phyloP scores from a whole-genome alignment of 2,329 filamentous ascomycete genomes.

The Neonectria ditissima region DNA sequence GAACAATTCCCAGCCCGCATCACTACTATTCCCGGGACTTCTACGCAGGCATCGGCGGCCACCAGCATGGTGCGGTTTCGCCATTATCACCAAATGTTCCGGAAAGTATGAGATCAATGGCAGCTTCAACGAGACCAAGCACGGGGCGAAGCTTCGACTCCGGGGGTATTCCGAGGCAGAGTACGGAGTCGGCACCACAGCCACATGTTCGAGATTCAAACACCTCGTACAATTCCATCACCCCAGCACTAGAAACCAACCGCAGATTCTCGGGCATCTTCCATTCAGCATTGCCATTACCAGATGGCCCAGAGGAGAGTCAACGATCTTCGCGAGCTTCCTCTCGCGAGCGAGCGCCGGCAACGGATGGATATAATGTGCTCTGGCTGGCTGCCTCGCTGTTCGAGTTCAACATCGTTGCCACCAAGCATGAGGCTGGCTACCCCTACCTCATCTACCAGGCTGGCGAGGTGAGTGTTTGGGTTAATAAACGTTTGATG shows the following conservation, averaged over 20 bases:
- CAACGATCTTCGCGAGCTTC: conserved; percentile 68
- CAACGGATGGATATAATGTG: conserved; percentile 73
- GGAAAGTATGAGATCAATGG: conserved; percentile 61
- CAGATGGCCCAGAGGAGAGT: conserved; percentile 71
- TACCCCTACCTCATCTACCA: conserved; percentile 97
- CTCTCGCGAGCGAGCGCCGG: conserved; percentile 67
- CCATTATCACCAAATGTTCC: conserved; percentile 67
- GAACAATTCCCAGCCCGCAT: conserved; percentile 60
- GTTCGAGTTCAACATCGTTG: conserved; percentile 97
- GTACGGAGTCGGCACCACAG: conserved; percentile 62
- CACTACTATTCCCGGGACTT: conserved; percentile 67
- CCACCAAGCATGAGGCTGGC: conserved; percentile 89
- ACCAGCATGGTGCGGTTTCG: conserved; percentile 66
- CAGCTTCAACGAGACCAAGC: conserved; percentile 63
- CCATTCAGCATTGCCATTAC: conserved; percentile 86
- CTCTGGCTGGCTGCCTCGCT: conserved; percentile 93
- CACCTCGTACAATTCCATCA: conserved; percentile 65
- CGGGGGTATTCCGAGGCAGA: conserved; percentile 61
- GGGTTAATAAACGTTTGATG: no score
- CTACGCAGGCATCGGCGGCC: conserved; percentile 38
- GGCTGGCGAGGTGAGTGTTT: conserved; percentile 80
- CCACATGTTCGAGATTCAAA: conserved; percentile 63
- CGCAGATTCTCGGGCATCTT: conserved; percentile 82
- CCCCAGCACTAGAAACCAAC: conserved; percentile 55
- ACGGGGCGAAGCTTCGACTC: conserved; percentile 72